Base-by-base conservation (phyloP, 1,284 basidiomycete species). In the Rhodotorula sp. region DNA sequence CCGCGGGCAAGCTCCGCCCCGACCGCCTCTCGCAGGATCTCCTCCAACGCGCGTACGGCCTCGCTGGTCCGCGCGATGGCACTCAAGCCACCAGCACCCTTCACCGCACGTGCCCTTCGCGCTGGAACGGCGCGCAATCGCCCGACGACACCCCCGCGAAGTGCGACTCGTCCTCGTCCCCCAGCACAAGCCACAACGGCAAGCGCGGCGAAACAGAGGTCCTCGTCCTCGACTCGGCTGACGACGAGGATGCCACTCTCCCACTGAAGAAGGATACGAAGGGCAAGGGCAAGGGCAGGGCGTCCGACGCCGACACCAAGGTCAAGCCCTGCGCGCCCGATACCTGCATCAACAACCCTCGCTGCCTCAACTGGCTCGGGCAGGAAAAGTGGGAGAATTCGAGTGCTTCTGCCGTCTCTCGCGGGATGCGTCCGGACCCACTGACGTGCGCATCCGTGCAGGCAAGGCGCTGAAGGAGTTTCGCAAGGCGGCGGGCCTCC, bases 331-430 rank as follows among this genome's bases (percentile, higher is more conserved):
- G 93, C 79, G 84, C 81, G 62, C 86, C 85, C 74, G 90, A 87
- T 70, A 64, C 72, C 8, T 97, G 94, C 81, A 88, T 85, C 78
- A 82, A 81, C 62, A 92, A 91, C 78, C 90, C 91, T 12, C 87
- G 88, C 69, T 96, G 94, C 80, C 83, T 93, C 73, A 95, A 94
- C 80, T 88, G 92, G 81, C 82, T 96, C 39, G 92, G 91, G 12
- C 90, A 91, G 76, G 88, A 89, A 37, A 85, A 85, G 74, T 91
- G 90, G 90, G 88, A 90, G 79, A 83, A 87, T 86, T 88, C 88
- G 59, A 64, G 83, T 79, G 55, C 29, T 75, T 37, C 3, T 7
- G 1, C 27, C 29, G 15, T 3, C 19, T 1, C 25, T 6, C 37
- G 41, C n/a, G 25, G n/a, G 19, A 4, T 7, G 22, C 37, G 12